phyloP scores from a whole-genome alignment of 2,329 filamentous ascomycete genomes.

The Fusarium redolens region DNA sequence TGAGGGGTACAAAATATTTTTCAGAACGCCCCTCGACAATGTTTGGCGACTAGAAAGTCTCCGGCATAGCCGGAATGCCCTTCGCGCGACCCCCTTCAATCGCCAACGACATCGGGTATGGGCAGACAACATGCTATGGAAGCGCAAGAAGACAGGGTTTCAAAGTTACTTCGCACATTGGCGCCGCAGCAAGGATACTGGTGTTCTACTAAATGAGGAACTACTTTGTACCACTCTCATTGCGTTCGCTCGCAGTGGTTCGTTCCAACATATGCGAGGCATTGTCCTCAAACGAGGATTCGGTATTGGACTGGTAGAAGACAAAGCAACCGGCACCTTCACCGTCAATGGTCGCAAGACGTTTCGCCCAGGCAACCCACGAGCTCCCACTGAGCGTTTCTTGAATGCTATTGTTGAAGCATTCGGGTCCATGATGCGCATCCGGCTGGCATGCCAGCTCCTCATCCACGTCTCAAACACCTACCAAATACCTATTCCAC shows the following conservation, averaged over 20 bases:
- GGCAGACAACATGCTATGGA: constrained; percentile 44
- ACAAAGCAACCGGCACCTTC: constrained; percentile 32
- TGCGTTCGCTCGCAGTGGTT: constrained; percentile 55
- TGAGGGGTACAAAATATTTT: constrained; percentile 48
- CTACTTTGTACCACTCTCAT: constrained; percentile 56
- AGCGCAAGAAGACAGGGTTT: constrained; percentile 43
- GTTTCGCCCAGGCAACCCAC: constrained; percentile 61
- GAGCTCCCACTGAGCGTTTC: constrained; percentile 68
- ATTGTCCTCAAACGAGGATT: constrained; percentile 50
- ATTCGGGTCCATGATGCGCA: constrained; percentile 74
- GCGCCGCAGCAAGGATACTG: constrained; percentile 37
- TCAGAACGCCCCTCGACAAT: constrained; percentile 10
- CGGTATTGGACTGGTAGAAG: constrained; percentile 42
- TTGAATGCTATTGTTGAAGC: constrained; percentile 75
- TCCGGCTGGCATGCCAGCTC: constrained; percentile 67
- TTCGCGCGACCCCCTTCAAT: constrained; percentile 47
- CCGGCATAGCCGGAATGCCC: constrained; percentile 45
- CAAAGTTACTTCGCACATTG: constrained; percentile 47
- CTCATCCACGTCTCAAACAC: constrained; percentile 71
- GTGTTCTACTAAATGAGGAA: constrained; percentile 51
- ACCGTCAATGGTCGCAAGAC: constrained; percentile 50
- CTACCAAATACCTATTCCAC: constrained; percentile 68
- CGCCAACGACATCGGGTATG: constrained; percentile 37
- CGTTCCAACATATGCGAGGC: constrained; percentile 47
- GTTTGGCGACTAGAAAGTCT: constrained; percentile 47